Conservation (phyloP, 2,329 filamentous ascomycete genomes). For the Neospermospora avenae region DNA sequence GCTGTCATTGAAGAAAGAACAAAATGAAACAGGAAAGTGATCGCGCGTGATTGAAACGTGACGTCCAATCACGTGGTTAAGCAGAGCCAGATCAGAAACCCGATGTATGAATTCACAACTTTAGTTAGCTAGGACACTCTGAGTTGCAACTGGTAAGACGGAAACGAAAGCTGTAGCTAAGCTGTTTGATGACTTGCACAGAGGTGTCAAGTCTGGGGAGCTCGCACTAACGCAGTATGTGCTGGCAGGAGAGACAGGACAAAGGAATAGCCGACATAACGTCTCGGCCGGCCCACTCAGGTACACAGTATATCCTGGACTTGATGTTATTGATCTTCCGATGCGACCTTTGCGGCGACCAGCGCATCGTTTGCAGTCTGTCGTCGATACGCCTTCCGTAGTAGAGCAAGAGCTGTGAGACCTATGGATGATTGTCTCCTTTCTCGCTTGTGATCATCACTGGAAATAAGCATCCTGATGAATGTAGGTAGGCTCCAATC, state of each 20-base stretch:
- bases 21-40: no score
- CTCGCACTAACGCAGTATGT: slow-evolving; percentile 2
- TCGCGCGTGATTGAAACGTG: background rate
- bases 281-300: background rate
- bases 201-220: background rate
- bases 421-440: background rate
- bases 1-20: no score
- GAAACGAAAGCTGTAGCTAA: background rate
- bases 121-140: background rate
- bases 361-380: slow-evolving; percentile 12
- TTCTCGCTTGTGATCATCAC: background rate
- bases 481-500: background rate
- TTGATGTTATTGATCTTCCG: background rate
- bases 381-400: background rate
- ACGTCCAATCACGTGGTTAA: background rate
- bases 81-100: no score
- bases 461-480: background rate
- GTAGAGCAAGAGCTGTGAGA: background rate
- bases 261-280: background rate
- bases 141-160: background rate
- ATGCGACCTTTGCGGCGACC: slow-evolving; percentile 13
- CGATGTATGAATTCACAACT: no score
- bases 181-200: background rate
- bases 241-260: background rate
- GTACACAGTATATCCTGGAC: background rate